Base-by-base conservation (phyloP, 306 rosid species). In the Argentina anserina region DNA sequence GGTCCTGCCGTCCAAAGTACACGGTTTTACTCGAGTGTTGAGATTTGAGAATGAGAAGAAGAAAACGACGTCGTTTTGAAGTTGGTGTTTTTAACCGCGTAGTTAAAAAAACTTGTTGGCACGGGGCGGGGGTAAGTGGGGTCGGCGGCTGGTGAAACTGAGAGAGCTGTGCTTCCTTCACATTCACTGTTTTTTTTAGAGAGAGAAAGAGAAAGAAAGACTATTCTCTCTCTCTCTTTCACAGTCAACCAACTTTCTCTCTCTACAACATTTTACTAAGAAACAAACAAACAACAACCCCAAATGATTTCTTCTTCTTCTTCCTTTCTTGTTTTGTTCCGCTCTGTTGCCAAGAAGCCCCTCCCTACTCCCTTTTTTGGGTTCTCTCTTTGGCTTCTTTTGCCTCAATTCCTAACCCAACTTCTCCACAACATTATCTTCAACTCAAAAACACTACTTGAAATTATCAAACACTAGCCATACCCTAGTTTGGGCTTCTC, bases 141-240 rank as follows among this genome's bases (percentile, higher is more conserved):
- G 74, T 37, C 37, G 74, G 74, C 49, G 74, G 74, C 28, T 29
- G 52, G 26, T 53, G 74, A 52, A 23, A 33, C 55, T 42, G 14
- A 12, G 6, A 37, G 46, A 12, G 20, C 12, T 66, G n/a, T 9
- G 23, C n/a, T n/a, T n/a, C n/a, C n/a, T n/a, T n/a, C n/a, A n/a
- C n/a, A n/a, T 23, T 5, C 43, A 10, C 7, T 21, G 49, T 45
- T 18, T 45, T 45, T 65, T 65, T 7, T n/a, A 67, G 56, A 52
- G n/a, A 47, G 61, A 46, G 14, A n/a, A 28, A 29, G 52, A 65
- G 31, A 37, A 7, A 28, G 55, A 29, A 29, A 14, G 58, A 20
- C 1, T 21, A 20, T 9, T 21, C 59, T 52, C 29, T 43, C 49
- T 9, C 14, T 43, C 17, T 43, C 36, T 33, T 5, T 33, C 36